Evolutionary conservation across 805 yeast genomes (phyloP), one percentile per base, ranked within the genome.

Genomic region (Pachysolen tannophilus): DNA sequence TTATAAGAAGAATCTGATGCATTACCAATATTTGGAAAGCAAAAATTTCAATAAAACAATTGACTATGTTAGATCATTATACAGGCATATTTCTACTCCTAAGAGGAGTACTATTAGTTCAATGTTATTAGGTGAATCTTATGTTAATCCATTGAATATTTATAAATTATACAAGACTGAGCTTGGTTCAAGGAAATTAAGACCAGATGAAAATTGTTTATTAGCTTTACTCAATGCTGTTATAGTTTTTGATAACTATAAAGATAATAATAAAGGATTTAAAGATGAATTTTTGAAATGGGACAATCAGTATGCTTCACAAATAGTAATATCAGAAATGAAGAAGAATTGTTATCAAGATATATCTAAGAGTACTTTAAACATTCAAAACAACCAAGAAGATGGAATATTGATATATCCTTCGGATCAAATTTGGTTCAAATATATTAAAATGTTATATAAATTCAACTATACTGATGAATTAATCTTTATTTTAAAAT

Each of bases 111-210:
- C 23, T 15, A 20, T 37, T 5, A 24, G 31, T 6, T 21, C 40
- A 10, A 28, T 37, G 31, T 30, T 37, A 16, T 20, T 37, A n/a
- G 40, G 40, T 5, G 40, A 37, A 17, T 23, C 37, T 3, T 11
- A 17, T 8, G 20, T 37, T 3, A 16, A 29, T 21, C 40, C 40
- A 5, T 24, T 2, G 8, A 20, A 4, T 8, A 6, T 29, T 15
- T 37, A 37, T 26, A 26, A 25, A 4, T n/a, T 37, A 16, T 37
- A 37, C 24, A 14, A 20, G 5, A 19, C 5, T 6, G 37, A 32
- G 19, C 17, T 30, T 14, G 14, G 17, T 8, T 16, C 27, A 6
- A 13, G 18, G 15, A 6, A 14, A 3, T n/a, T n/a, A n/a, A 26
- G 16, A 16, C 15, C n/a, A n/a, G 34, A 29, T 21, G 31, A 37